Evolutionary conservation across 176 grass and related monocot species (phyloP).

Genomic region (Oryza brachyantha): DNA sequence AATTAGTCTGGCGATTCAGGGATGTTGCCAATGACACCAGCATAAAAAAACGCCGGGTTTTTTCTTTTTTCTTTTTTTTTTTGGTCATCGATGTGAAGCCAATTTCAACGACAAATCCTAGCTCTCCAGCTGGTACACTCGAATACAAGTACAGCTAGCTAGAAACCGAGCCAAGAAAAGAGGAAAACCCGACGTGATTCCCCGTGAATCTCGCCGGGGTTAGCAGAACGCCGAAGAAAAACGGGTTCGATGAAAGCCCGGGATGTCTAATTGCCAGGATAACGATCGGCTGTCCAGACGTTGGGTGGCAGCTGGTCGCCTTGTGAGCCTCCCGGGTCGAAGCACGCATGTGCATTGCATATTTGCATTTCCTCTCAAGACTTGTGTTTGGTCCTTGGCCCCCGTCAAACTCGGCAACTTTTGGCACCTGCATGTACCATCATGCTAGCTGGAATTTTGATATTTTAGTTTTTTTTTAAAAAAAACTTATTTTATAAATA

Average conservation of each 20-base stretch:
- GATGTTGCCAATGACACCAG: no score
- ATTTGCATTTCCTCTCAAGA: no score
- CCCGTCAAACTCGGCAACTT: neutral
- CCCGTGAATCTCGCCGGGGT: conserved; percentile 32
- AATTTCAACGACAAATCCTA: neutral
- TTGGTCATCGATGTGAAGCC: neutral
- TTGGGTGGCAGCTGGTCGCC: conserved; percentile 20
- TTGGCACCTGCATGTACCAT: no score
- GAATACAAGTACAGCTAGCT: neutral
- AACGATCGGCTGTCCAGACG: neutral
- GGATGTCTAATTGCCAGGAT: neutral
- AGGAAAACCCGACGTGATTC: neutral
- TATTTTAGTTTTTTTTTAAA: no score
- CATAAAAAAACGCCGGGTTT: no score
- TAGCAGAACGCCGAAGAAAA: neutral
- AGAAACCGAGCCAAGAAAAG: neutral
- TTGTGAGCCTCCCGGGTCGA: neutral
- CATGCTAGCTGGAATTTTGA: no score
- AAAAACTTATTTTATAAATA: no score
- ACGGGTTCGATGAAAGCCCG: neutral
- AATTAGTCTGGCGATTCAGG: no score
- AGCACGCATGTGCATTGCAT: neutral
- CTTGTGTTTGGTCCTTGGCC: neutral
- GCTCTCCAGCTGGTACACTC: neutral
- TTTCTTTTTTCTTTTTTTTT: no score